A percentile compares a stretch with the other conserved stretches of the same genome.
Evolutionary conservation across 2,329 filamentous ascomycete species (phyloP).

Genomic region (Aspergillus phoenicis): DNA sequence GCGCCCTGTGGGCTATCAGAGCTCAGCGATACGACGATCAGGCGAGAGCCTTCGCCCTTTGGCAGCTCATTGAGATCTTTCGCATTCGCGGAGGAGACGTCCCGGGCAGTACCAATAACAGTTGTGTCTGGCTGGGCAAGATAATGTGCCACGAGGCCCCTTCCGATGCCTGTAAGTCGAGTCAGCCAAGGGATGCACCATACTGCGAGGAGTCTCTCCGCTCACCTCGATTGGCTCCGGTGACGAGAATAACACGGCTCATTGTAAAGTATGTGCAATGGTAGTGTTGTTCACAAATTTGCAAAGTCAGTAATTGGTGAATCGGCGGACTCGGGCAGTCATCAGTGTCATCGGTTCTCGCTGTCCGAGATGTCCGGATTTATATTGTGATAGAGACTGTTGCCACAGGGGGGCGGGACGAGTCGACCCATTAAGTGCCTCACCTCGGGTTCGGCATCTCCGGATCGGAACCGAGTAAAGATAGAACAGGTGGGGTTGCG

Average conservation of each 20-base stretch:
- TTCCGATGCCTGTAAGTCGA: conserved; percentile 13
- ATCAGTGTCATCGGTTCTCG: no score
- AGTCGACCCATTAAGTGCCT: no score
- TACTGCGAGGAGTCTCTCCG: background rate
- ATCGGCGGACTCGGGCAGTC: no score
- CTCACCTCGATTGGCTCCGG: conserved; percentile 10
- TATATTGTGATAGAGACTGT: no score
- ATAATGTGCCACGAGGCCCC: conserved; percentile 8
- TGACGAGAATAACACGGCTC: conserved; percentile 7
- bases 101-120: conserved; percentile 15
- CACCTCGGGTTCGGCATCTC: no score
- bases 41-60: background rate
- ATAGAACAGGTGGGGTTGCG: no score
- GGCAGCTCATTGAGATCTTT: background rate
- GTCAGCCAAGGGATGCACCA: background rate
- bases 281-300: no score
- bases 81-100: background rate
- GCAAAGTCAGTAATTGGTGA: no score
- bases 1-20: background rate
- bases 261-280: background rate
- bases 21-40: conserved; percentile 9
- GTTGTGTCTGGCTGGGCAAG: conserved; percentile 8
- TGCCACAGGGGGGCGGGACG: no score
- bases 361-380: no score
- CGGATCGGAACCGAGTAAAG: no score